Conservation (phyloP, 2,329 filamentous ascomycete genomes). For the Trichoderma arundinaceum region DNA sequence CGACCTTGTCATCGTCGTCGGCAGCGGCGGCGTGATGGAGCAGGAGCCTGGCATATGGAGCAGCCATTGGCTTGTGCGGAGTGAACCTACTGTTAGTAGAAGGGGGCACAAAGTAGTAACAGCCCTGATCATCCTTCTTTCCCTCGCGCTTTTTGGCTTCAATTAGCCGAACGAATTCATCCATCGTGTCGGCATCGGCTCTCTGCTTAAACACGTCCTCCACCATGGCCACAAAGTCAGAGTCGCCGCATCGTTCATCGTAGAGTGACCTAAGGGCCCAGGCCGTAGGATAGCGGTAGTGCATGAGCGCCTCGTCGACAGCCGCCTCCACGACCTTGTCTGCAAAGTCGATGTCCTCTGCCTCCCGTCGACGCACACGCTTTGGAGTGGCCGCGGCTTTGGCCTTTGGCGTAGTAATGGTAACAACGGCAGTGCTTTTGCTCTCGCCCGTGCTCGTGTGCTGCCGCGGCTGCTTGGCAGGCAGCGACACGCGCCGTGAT, state of each 20-base stretch:
- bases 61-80: slow-evolving; percentile 54
- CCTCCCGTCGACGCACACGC: slow-evolving; percentile 35
- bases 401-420: slow-evolving; percentile 21
- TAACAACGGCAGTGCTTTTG: slow-evolving; percentile 14
- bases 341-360: slow-evolving; percentile 51
- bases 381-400: slow-evolving; percentile 33
- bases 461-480: slow-evolving; percentile 38
- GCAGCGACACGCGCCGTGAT: slow-evolving; percentile 43
- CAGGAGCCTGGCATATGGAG: slow-evolving; percentile 56
- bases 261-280: slow-evolving; percentile 66
- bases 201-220: slow-evolving; percentile 64
- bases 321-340: slow-evolving; percentile 62
- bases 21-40: slow-evolving; percentile 44
- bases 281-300: slow-evolving; percentile 65
- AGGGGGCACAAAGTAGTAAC: slow-evolving; percentile 60
- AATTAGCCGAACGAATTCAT: slow-evolving; percentile 58
- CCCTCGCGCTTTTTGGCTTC: slow-evolving; percentile 63
- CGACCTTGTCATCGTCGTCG: slow-evolving; percentile 34
- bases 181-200: slow-evolving; percentile 57
- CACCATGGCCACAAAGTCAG: slow-evolving; percentile 61
- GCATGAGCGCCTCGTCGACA: slow-evolving; percentile 63
- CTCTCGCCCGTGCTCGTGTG: slow-evolving; percentile 32
- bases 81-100: slow-evolving; percentile 51
- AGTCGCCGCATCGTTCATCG: slow-evolving; percentile 60
- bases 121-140: slow-evolving; percentile 57